Conservation (phyloP, 1,139 yeast species). For the Geotrichum aggregatum region DNA sequence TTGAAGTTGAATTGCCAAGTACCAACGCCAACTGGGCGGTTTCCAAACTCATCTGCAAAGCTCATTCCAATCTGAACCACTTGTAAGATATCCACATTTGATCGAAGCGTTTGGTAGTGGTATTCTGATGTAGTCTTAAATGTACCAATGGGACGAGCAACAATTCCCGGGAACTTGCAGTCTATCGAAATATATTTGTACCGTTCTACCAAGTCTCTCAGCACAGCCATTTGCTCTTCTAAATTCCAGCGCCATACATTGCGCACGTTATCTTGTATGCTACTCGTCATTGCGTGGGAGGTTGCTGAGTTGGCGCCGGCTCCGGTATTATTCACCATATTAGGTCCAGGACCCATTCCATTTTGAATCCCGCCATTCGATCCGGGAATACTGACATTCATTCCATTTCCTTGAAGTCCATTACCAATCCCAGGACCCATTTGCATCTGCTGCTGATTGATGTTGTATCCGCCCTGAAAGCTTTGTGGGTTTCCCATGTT, state of each 20-base stretch:
- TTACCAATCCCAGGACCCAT: slow-evolving; percentile 17
- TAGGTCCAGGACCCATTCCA: slow-evolving; percentile 18
- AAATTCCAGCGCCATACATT: slow-evolving; percentile 85
- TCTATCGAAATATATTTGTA: slow-evolving; percentile 68
- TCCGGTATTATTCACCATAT: slow-evolving; percentile 14
- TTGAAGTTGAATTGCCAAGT: slow-evolving; percentile 95
- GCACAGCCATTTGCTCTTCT: slow-evolving; percentile 71
- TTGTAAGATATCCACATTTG: slow-evolving; percentile 81
- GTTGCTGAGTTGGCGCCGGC: slow-evolving; percentile 10
- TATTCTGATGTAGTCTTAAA: slow-evolving; percentile 87
- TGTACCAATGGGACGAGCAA: slow-evolving; percentile 95
- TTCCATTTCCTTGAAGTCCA: slow-evolving; percentile 14
- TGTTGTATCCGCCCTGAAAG: slow-evolving; percentile 18
- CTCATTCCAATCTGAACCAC: slow-evolving; percentile 87
- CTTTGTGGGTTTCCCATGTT: slow-evolving; percentile 17
- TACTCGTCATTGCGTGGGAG: slow-evolving; percentile 1
- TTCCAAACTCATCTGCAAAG: slow-evolving; percentile 70
- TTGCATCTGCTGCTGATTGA: slow-evolving; percentile 20
- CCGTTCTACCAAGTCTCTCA: slow-evolving; percentile 65
- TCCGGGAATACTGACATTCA: slow-evolving; percentile 14
- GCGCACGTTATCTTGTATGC: slow-evolving; percentile 19
- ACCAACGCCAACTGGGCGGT: slow-evolving; percentile 63
- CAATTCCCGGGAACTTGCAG: slow-evolving; percentile 93
- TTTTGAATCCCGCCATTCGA: slow-evolving; percentile 13
- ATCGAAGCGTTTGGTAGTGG: slow-evolving; percentile 90